Percentiles rank a stretch among this genome's conserved stretches.
phyloP scores from a whole-genome alignment of 768 basidiomycete genomes.

The Russula dissimulans region DNA sequence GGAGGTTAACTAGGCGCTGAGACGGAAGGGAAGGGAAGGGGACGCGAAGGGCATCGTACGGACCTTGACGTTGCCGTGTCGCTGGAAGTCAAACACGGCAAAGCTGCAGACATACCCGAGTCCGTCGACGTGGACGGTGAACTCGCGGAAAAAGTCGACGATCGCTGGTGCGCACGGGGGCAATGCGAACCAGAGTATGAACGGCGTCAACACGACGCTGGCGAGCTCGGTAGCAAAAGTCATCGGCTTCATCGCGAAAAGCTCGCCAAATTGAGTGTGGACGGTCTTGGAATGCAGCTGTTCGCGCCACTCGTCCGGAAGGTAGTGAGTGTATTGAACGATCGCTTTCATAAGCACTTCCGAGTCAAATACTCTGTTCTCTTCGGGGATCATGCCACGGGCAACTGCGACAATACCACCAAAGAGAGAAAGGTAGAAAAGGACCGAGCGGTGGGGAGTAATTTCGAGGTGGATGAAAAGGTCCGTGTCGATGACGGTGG shows the following conservation, averaged over 20 bases:
- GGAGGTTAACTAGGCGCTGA: not conserved
- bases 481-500: conserved; percentile 89
- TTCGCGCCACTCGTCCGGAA: conserved; percentile 89
- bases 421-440: conserved; percentile 89
- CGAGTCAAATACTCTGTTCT: conserved; percentile 89
- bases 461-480: conserved; percentile 91
- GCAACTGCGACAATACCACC: conserved; percentile 83
- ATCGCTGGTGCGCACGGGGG: conserved; percentile 84
- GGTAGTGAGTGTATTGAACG: conserved; percentile 89
- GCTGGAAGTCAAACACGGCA: conserved; percentile 95
- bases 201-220: conserved; percentile 89
- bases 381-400: conserved; percentile 92
- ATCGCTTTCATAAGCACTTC: conserved; percentile 89
- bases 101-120: conserved; percentile 97
- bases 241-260: conserved; percentile 88
- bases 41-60: conserved; percentile 15
- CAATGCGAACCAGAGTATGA: conserved; percentile 88
- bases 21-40: not conserved
- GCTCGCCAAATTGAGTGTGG: conserved; percentile 81
- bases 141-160: conserved; percentile 97
- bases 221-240: conserved; percentile 83
- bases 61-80: conserved; percentile 88
- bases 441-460: conserved; percentile 81
- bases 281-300: conserved; percentile 87
- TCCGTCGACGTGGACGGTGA: conserved; percentile 93